Percentiles rank a stretch among this genome's conserved stretches.
Conservation (phyloP, 305 asterid genomes). For the Fraxinus sp. region DNA sequence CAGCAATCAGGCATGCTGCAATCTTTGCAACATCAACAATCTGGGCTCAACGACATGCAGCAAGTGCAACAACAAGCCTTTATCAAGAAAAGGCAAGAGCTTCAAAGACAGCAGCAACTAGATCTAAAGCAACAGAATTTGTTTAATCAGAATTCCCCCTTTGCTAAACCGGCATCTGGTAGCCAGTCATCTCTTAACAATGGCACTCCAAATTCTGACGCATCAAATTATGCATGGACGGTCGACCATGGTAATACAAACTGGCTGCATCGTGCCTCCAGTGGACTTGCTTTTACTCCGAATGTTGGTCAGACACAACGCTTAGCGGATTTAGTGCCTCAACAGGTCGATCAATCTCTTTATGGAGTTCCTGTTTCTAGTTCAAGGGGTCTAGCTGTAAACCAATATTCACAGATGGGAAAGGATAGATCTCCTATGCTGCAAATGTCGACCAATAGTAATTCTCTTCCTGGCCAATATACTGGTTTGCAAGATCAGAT, state of each 20-base stretch:
- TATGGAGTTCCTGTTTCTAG: constrained; percentile 80
- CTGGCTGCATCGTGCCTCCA: constrained; percentile 62
- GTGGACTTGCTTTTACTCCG: constrained; percentile 38
- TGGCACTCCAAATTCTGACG: constrained; percentile 52
- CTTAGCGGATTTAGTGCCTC: constrained; percentile 48
- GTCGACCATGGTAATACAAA: constrained; percentile 52
- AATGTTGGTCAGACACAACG: constrained; percentile 53
- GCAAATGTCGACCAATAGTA: constrained; percentile 48
- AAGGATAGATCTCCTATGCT: constrained; percentile 46
- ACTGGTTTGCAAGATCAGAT: constrained; percentile 41
- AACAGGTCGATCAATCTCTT: constrained; percentile 76
- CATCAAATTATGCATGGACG: constrained; percentile 45
- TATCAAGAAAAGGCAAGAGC: constrained; percentile 84
- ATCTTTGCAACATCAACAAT: constrained; percentile 68
- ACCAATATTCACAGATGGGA: constrained; percentile 54
- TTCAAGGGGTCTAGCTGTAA: constrained; percentile 60
- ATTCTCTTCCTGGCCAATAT: constrained; percentile 49
- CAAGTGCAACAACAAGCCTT: constrained; percentile 75
- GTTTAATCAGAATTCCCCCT: constrained; percentile 46
- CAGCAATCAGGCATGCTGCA: constrained; percentile 73
- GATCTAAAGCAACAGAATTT: constrained; percentile 53
- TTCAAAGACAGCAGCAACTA: constrained; percentile 76
- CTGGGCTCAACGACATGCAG: constrained; percentile 67
- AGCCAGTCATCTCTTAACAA: constrained; percentile 47
- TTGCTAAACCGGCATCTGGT: constrained; percentile 53